Percentiles rank a stretch among this genome's conserved stretches.
phyloP scores from a whole-genome alignment of 129 eudicot genomes.

The Pseudognaphalium luteoalbum region DNA sequence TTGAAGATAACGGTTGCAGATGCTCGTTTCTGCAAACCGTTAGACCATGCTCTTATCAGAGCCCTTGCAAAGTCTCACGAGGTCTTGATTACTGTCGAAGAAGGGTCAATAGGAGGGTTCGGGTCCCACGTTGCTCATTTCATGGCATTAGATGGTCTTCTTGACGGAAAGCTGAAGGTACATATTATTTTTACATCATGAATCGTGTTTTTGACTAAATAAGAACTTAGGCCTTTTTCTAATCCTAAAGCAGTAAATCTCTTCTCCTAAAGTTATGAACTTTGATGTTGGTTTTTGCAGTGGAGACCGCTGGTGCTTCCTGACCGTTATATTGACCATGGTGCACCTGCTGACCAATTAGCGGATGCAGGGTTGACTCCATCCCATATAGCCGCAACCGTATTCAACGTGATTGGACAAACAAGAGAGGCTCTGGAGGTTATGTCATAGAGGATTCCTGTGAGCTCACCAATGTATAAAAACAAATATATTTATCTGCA shows the following conservation, averaged over 20 bases:
- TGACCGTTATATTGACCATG: slow-evolving; percentile 89
- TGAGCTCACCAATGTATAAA: slow-evolving; percentile 22
- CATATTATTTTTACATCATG: too few species aligned
- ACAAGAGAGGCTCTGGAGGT: slow-evolving; percentile 89
- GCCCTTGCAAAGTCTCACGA: slow-evolving; percentile 80
- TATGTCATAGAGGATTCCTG: slow-evolving; percentile 49
- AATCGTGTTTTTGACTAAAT: too few species aligned
- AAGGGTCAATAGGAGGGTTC: slow-evolving; percentile 95
- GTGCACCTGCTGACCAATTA: slow-evolving; percentile 80
- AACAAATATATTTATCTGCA: slow-evolving; percentile 24
- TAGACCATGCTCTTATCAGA: slow-evolving; percentile 73
- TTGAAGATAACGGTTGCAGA: slow-evolving; percentile 83
- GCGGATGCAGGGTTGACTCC: slow-evolving; percentile 86
- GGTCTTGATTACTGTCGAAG: slow-evolving; percentile 86
- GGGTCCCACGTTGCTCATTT: slow-evolving; percentile 92
- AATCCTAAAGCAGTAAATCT: too few species aligned
- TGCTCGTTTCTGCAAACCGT: slow-evolving; percentile 95
- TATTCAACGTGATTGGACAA: slow-evolving; percentile 74
- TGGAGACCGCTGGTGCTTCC: slow-evolving; percentile 98
- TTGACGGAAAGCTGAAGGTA: slow-evolving; percentile 84
- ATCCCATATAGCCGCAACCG: slow-evolving; percentile 91
- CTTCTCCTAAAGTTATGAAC: not conserved
- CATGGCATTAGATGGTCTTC: slow-evolving; percentile 86
- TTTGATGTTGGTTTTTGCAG: slow-evolving; percentile 44
- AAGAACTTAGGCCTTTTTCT: too few species aligned